Percentiles rank a stretch among this genome's conserved stretches.
Conservation (phyloP, 257 asterid genomes). For the Solanum pinnatisectum region DNA sequence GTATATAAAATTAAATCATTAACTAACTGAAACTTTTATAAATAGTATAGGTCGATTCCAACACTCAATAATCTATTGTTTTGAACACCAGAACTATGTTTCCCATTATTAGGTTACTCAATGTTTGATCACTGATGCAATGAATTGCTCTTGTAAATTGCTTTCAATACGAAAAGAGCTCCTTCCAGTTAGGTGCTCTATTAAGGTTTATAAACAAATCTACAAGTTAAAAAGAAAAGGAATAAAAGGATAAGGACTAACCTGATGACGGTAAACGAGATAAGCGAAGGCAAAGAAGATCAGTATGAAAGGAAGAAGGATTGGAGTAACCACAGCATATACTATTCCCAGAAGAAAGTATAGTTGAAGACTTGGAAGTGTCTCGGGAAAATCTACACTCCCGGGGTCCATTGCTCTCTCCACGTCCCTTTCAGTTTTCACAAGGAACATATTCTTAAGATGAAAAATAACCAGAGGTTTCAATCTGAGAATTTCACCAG, state of each 20-base stretch:
- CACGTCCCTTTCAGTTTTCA: conserved; percentile 85
- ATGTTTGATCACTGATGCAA: not conserved
- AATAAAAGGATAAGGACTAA: conserved; percentile 7
- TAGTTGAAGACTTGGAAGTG: conserved; percentile 79
- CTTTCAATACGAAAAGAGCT: not conserved
- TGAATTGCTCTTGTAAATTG: not conserved
- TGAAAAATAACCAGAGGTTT: conserved; percentile 72
- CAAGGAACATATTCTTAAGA: conserved; percentile 75
- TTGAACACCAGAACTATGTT: not conserved
- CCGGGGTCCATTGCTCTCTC: conserved; percentile 84
- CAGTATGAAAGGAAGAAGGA: conserved; percentile 87
- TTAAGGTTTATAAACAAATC: not conserved
- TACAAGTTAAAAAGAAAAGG: not conserved
- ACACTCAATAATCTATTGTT: not conserved
- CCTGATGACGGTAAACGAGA: conserved; percentile 97
- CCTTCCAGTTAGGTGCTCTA: not conserved
- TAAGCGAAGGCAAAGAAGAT: conserved; percentile 89
- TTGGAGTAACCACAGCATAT: conserved; percentile 84
- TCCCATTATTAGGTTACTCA: not conserved
- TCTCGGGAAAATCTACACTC: conserved; percentile 66
- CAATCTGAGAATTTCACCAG: conserved; percentile 77
- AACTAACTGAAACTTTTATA: not conserved
- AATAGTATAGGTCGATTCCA: not conserved
- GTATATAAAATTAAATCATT: not conserved
- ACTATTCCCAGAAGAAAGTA: conserved; percentile 88